Percentiles rank a stretch among this genome's conserved stretches.
Conservation (phyloP, 306 rosid genomes). For the Coriaria nepalensis region DNA sequence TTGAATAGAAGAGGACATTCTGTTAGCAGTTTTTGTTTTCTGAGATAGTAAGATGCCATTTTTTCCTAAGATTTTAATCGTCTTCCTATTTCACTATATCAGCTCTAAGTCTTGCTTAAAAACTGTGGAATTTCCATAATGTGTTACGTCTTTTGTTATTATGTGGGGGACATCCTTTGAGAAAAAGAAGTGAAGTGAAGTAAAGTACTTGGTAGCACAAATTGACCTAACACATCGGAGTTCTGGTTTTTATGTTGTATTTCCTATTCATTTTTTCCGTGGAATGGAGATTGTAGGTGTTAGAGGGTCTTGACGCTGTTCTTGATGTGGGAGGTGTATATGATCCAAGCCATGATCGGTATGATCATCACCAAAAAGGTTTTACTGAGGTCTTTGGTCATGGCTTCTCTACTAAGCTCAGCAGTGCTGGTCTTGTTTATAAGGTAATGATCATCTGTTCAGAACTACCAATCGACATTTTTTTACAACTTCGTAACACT, state of each 20-base stretch:
- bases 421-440: constrained; percentile 92
- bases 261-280: constrained; percentile 1
- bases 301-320: constrained; percentile 84
- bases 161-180: too few species aligned
- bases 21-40: not conserved
- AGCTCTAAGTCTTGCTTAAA: too few species aligned
- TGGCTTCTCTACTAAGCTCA: constrained; percentile 81
- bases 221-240: not conserved
- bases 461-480: not conserved
- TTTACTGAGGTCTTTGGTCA: constrained; percentile 83
- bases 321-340: constrained; percentile 97
- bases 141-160: too few species aligned
- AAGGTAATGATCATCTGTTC: constrained; percentile 38
- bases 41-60: too few species aligned
- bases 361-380: constrained; percentile 97
- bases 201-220: too few species aligned
- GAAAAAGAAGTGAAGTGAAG: too few species aligned
- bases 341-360: constrained; percentile 60
- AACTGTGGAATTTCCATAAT: too few species aligned
- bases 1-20: not conserved
- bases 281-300: constrained; percentile 34
- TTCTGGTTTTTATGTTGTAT: not conserved
- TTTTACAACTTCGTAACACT: too few species aligned
- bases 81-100: too few species aligned
- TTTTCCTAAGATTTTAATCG: too few species aligned